A percentile compares a stretch with the other conserved stretches of the same genome.
phyloP scores from a whole-genome alignment of 2,329 filamentous ascomycete genomes.

The Alternaria triticina region DNA sequence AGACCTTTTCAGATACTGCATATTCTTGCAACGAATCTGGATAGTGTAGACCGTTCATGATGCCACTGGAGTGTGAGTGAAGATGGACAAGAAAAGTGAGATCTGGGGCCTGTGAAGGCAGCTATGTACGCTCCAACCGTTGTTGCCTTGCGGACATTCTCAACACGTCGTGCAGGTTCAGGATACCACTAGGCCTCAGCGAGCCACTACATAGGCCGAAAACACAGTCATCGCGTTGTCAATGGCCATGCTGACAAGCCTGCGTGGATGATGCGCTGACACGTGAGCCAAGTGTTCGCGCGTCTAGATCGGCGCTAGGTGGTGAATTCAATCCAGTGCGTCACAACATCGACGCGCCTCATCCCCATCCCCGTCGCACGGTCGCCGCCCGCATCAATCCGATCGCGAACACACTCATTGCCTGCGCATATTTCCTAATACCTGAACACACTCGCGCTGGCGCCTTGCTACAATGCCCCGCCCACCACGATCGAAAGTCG shows the following conservation, averaged over 20 bases:
- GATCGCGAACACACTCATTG: slow-evolving; percentile 9
- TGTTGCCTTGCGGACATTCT: slow-evolving; percentile 7
- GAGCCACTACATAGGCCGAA: background rate
- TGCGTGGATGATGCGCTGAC: background rate
- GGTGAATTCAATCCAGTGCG: slow-evolving; percentile 20
- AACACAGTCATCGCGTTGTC: background rate
- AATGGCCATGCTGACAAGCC: background rate
- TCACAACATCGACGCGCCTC: slow-evolving; percentile 21
- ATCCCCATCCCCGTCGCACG: slow-evolving; percentile 10
- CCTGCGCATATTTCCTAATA: slow-evolving; percentile 2
- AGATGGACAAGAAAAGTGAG: background rate
- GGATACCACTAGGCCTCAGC: background rate
- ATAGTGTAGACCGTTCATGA: slow-evolving; percentile 22
- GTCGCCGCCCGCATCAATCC: slow-evolving; percentile 3
- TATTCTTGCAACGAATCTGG: slow-evolving; percentile 34
- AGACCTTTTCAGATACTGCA: slow-evolving; percentile 36
- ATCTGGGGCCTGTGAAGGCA: background rate
- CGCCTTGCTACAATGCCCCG: slow-evolving; percentile 41
- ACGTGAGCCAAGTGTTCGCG: slow-evolving; percentile 19
- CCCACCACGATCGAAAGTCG: slow-evolving; percentile 46
- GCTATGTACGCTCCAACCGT: background rate
- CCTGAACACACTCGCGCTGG: background rate
- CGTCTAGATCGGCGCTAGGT: slow-evolving; percentile 13
- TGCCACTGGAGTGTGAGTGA: background rate
- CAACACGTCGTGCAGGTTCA: background rate